phyloP scores from a whole-genome alignment of 805 yeast genomes.

The Saccharomycodes ludwigii region DNA sequence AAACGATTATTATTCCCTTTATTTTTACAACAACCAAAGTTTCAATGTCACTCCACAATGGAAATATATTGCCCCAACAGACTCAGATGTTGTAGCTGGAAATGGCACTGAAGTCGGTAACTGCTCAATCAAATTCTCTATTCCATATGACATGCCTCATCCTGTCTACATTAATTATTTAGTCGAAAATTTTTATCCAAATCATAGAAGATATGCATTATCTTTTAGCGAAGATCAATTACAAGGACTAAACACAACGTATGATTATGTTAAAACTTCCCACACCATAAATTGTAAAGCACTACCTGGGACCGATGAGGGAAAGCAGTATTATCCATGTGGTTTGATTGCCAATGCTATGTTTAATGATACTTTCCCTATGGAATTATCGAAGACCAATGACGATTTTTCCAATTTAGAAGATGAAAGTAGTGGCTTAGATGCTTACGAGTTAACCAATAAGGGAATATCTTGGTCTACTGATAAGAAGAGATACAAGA shows the following conservation, averaged over 20 bases:
- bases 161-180: conserved; percentile 72
- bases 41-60: conserved; percentile 44
- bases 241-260: conserved; percentile 57
- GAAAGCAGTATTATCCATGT: conserved; percentile 76
- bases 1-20: conserved; percentile 36
- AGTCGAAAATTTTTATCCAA: conserved; percentile 82
- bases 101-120: conserved; percentile 32
- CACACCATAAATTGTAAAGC: conserved; percentile 52
- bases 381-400: conserved; percentile 18
- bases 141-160: conserved; percentile 60
- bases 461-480: conserved; percentile 75
- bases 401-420: conserved; percentile 5
- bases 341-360: conserved; percentile 88
- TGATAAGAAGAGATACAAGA: conserved; percentile 61
- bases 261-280: conserved; percentile 35
- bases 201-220: conserved; percentile 86
- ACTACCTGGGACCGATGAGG: conserved; percentile 36
- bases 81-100: conserved; percentile 27
- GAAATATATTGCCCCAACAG: conserved; percentile 38
- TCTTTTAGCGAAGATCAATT: conserved; percentile 80
- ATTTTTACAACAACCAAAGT: conserved; percentile 37
- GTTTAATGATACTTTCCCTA: conserved; percentile 76
- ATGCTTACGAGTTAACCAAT: conserved; percentile 31
- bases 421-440: conserved; percentile 24
- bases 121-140: conserved; percentile 63